phyloP scores from a whole-genome alignment of 2,329 filamentous ascomycete species.

The Fusarium algeriense region DNA sequence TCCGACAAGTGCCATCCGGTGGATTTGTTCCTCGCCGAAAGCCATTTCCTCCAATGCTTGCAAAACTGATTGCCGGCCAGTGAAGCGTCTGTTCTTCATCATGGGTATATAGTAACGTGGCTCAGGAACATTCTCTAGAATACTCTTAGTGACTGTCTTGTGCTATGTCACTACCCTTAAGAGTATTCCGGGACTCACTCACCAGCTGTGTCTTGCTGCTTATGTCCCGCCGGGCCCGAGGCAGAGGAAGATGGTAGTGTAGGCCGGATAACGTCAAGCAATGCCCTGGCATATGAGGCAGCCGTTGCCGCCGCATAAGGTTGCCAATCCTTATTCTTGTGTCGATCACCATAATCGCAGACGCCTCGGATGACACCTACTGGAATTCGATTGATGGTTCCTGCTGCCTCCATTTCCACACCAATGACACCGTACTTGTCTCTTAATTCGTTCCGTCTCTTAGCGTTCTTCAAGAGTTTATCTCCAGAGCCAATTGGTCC shows the following conservation, averaged over 20 bases:
- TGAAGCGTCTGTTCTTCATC: background rate
- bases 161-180: background rate
- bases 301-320: constrained; percentile 53
- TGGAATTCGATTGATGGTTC: constrained; percentile 43
- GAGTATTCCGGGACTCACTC: background rate
- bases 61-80: background rate
- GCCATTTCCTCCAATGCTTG: constrained; percentile 5
- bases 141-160: background rate
- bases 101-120: background rate
- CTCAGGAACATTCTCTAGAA: background rate
- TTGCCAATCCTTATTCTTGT: constrained; percentile 53
- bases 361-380: constrained; percentile 51
- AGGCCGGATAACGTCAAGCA: constrained; percentile 6
- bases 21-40: constrained; percentile 6
- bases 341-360: constrained; percentile 51
- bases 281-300: constrained; percentile 25
- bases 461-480: constrained; percentile 48
- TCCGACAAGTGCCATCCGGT: constrained; percentile 25
- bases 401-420: constrained; percentile 48
- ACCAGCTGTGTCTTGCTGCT: background rate
- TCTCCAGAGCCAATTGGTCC: constrained; percentile 50
- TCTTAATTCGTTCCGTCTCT: constrained; percentile 41
- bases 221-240: fast-evolving
- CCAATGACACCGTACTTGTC: constrained; percentile 49
- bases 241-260: background rate